Evolutionary conservation across 164 flowering plant genomes (phyloP).

Genomic region (Brasenia schreberi): DNA sequence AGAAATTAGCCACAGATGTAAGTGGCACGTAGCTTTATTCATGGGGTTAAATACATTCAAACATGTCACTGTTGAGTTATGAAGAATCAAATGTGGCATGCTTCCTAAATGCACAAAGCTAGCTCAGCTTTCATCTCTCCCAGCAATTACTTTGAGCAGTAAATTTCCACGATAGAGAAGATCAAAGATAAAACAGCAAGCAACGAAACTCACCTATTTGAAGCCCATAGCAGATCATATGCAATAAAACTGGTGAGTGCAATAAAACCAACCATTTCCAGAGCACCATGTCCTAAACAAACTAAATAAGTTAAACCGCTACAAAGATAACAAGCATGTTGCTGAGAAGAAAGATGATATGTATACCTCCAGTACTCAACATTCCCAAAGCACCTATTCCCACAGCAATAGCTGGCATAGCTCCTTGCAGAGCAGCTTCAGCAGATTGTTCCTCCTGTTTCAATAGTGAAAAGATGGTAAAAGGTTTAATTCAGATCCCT

Average conservation of each 20-base stretch:
- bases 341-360: background rate
- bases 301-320: background rate
- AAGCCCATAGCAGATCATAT: conserved; percentile 11
- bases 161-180: background rate
- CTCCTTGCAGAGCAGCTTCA: conserved; percentile 3
- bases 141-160: background rate
- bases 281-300: conserved; percentile 5
- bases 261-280: conserved; percentile 11
- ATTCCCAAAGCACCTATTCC: conserved; percentile 5
- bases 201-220: conserved; percentile 3
- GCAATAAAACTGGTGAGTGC: conserved; percentile 7
- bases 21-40: too few relatives aligned
- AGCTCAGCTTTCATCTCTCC: background rate
- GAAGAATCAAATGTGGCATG: too few relatives aligned
- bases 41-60: too few relatives aligned
- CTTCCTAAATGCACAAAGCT: too few relatives aligned
- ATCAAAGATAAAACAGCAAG: background rate
- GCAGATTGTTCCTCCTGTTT: conserved; percentile 2
- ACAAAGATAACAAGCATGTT: background rate
- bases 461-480: background rate
- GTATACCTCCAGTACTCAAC: conserved; percentile 6
- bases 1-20: too few relatives aligned
- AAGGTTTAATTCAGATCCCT: too few relatives aligned
- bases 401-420: conserved; percentile 7
- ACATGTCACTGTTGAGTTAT: too few relatives aligned